Evolutionary conservation across 1,284 basidiomycete species (phyloP).

Genomic region (Trichosporon ovoides): DNA sequence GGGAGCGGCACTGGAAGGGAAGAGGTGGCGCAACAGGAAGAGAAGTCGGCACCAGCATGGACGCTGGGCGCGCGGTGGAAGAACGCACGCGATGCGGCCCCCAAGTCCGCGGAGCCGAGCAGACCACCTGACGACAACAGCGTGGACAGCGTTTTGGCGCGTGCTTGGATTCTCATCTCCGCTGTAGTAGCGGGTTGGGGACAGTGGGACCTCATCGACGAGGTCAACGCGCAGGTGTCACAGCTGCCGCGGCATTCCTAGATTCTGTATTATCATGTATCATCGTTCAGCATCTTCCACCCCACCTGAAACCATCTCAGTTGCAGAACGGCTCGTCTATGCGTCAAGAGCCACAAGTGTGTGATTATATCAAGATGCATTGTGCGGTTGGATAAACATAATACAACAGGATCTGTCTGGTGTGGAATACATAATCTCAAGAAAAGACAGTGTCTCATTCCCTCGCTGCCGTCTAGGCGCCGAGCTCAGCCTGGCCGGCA

Average conservation of each 20-base stretch:
- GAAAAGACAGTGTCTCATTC: neutral
- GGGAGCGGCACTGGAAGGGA: slow-evolving; percentile 2
- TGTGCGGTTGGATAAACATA: neutral
- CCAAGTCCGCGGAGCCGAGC: slow-evolving; percentile 7
- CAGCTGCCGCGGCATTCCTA: neutral
- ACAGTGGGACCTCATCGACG: slow-evolving; percentile 77
- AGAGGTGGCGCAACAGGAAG: neutral
- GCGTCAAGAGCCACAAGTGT: too few relatives aligned
- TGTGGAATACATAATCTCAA: neutral
- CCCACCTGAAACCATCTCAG: too few relatives aligned
- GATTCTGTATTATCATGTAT: slow-evolving; percentile 35
- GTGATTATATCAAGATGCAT: neutral
- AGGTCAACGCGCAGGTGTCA: slow-evolving; percentile 38
- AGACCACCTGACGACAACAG: slow-evolving; percentile 13
- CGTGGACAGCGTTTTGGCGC: slow-evolving; percentile 32
- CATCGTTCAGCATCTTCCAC: too few relatives aligned
- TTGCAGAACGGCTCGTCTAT: too few relatives aligned
- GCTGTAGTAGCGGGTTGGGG: slow-evolving; percentile 73
- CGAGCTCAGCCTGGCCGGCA: neutral
- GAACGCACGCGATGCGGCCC: slow-evolving; percentile 7
- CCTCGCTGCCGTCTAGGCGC: too few relatives aligned
- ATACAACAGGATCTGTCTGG: neutral
- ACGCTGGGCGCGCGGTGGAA: slow-evolving; percentile 19
- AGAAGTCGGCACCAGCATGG: slow-evolving; percentile 3
- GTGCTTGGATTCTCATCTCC: slow-evolving; percentile 75